Conservation (phyloP, 2,329 filamentous ascomycete genomes). For the Monosporascus sp. region DNA sequence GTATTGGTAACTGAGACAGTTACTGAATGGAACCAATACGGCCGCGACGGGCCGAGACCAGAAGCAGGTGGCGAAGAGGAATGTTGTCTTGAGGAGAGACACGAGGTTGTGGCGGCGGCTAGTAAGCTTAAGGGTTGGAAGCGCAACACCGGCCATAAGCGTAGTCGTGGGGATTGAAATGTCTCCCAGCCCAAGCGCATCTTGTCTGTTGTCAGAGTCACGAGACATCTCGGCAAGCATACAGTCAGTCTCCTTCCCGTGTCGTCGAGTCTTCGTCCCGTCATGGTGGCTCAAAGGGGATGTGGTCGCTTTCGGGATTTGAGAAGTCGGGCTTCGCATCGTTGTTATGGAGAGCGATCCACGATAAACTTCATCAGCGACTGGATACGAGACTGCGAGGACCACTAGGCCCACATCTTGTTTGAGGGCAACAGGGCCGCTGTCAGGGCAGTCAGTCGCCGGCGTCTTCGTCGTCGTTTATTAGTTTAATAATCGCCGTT, state of each 20-base stretch:
- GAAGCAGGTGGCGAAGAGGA: constrained; percentile 34
- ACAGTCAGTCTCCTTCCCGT: neutral
- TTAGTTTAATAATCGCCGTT: too few relatives aligned
- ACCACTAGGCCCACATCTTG: constrained; percentile 24
- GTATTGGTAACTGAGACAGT: constrained; percentile 67
- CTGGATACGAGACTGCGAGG: constrained; percentile 12
- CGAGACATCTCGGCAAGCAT: neutral
- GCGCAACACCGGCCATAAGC: neutral
- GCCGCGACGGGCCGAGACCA: constrained; percentile 46
- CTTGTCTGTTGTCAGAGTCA: neutral
- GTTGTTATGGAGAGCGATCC: constrained; percentile 11
- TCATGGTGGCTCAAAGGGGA: constrained; percentile 3
- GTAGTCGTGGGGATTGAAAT: neutral
- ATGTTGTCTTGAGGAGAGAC: constrained; percentile 5
- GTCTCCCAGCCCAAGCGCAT: neutral
- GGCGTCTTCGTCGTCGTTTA: neutral
- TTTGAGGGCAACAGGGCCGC: constrained; percentile 11
- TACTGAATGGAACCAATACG: constrained; percentile 72
- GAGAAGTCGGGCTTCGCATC: constrained; percentile 18
- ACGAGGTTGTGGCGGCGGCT: neutral
- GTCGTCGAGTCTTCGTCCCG: constrained; percentile 3
- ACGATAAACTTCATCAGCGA: constrained; percentile 12
- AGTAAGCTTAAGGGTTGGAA: neutral
- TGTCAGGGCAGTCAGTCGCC: constrained; percentile 10
- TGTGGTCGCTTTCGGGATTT: constrained; percentile 6